A percentile compares a stretch with the other conserved stretches of the same genome.
phyloP scores from a whole-genome alignment of 2,329 filamentous ascomycete genomes.

The Phoma herbarum region DNA sequence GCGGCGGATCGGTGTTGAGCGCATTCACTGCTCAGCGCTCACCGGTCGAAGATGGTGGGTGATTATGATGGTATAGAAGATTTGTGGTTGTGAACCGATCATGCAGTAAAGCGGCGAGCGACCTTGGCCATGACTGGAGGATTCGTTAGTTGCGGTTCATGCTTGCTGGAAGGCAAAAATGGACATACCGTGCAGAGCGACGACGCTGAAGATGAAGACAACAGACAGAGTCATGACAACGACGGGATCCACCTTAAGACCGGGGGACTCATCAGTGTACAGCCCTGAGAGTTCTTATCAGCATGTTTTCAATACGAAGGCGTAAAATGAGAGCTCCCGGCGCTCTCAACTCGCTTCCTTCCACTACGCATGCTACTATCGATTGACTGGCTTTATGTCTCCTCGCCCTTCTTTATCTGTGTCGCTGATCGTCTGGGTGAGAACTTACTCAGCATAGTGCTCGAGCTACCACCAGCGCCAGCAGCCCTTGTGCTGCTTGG shows the following conservation, averaged over 20 bases:
- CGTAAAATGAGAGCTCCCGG: not conserved
- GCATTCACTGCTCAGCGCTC: conserved; percentile 7
- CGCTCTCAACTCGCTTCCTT: not conserved
- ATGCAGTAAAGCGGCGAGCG: conserved; percentile 82
- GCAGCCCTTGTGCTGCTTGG: conserved; percentile 92
- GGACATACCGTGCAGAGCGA: conserved; percentile 89
- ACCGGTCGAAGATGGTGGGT: conserved; percentile 11
- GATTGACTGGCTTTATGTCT: not conserved
- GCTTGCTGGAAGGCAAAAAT: not conserved
- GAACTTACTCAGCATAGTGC: conserved; percentile 93
- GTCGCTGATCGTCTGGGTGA: not conserved
- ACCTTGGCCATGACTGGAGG: conserved; percentile 89
- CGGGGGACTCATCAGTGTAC: conserved; percentile 98
- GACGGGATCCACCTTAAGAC: conserved; percentile 96
- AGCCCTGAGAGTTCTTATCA: conserved; percentile 66
- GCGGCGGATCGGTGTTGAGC: conserved; percentile 14
- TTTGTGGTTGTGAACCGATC: conserved; percentile 23
- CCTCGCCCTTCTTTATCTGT: not conserved
- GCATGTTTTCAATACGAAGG: not conserved
- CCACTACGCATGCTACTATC: not conserved
- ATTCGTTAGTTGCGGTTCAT: conserved; percentile 26
- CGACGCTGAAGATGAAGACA: conserved; percentile 98
- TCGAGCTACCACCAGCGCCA: conserved; percentile 93
- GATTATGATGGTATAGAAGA: conserved; percentile 24
- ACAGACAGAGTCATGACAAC: conserved; percentile 95